phyloP scores from a whole-genome alignment of 495 filamentous ascomycete species.

The Hypoxylon crocopeplum region DNA sequence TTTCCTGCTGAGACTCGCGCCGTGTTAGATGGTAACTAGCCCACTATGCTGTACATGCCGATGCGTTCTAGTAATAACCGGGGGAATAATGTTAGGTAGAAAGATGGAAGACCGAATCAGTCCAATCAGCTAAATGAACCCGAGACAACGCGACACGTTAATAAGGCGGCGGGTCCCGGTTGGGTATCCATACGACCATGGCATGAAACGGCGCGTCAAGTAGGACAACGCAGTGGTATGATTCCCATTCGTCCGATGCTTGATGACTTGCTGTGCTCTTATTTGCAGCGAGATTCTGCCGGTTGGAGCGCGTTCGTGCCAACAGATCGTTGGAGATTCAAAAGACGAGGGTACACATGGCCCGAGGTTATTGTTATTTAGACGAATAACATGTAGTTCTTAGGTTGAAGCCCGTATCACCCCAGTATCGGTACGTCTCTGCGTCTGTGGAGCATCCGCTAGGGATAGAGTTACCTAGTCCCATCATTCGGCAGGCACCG shows the following conservation, averaged over 20 bases:
- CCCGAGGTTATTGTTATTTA: no score
- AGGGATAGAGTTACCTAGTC: background rate
- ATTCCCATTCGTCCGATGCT: conserved; percentile 36
- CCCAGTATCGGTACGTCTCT: no score
- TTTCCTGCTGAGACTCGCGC: conserved; percentile 9
- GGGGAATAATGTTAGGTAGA: conserved; percentile 24
- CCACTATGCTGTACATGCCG: conserved; percentile 8
- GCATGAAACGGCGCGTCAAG: conserved; percentile 17
- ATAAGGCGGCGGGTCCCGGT: conserved; percentile 29
- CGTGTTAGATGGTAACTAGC: conserved; percentile 13
- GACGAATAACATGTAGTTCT: background rate
- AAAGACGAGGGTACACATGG: background rate
- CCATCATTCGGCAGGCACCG: conserved; percentile 3
- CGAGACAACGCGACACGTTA: conserved; percentile 23
- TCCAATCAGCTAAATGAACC: conserved; percentile 11
- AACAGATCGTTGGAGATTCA: background rate
- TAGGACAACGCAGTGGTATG: conserved; percentile 24
- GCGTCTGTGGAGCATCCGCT: no score
- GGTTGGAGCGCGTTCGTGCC: conserved; percentile 3
- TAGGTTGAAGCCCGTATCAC: no score
- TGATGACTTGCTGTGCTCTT: conserved; percentile 15
- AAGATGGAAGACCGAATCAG: conserved; percentile 3
- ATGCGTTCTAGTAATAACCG: conserved; percentile 12
- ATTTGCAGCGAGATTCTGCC: conserved; percentile 6
- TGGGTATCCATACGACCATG: conserved; percentile 33